Conservation (phyloP, 306 rosid genomes). For the Mimosa pudica region DNA sequence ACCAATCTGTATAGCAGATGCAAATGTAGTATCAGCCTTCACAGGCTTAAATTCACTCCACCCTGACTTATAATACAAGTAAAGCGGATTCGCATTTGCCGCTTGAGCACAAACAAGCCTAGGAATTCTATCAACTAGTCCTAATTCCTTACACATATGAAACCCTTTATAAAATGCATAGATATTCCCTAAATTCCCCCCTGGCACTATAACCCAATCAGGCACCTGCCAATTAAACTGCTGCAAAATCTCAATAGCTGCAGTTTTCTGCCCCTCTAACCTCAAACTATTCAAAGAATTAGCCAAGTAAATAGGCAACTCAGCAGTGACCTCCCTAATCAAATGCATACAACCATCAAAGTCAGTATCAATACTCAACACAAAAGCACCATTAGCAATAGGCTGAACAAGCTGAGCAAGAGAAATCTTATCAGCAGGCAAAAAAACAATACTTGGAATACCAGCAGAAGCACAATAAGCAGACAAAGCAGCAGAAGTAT, state of each 20-base stretch:
- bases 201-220: constrained; percentile 63
- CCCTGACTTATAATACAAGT: constrained; percentile 53
- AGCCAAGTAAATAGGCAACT: constrained; percentile 54
- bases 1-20: constrained; percentile 62
- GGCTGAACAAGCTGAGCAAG: constrained; percentile 62
- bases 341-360: constrained; percentile 63
- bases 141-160: constrained; percentile 59
- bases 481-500: constrained; percentile 59
- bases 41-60: constrained; percentile 56
- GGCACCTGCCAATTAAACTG: constrained; percentile 65
- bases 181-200: constrained; percentile 62
- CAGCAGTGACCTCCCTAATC: constrained; percentile 55
- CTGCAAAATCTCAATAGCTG: constrained; percentile 62
- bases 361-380: constrained; percentile 61
- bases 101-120: constrained; percentile 69
- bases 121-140: constrained; percentile 58
- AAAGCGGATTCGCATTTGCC: constrained; percentile 62
- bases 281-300: constrained; percentile 57
- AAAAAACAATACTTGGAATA: constrained; percentile 53
- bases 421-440: constrained; percentile 53
- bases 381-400: constrained; percentile 60
- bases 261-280: constrained; percentile 61
- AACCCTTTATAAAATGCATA: constrained; percentile 68
- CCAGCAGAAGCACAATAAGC: constrained; percentile 59
- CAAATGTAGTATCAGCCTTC: constrained; percentile 56